Evolutionary conservation across 2,329 filamentous ascomycete genomes (phyloP).

Genomic region (Penicillium sp.): DNA sequence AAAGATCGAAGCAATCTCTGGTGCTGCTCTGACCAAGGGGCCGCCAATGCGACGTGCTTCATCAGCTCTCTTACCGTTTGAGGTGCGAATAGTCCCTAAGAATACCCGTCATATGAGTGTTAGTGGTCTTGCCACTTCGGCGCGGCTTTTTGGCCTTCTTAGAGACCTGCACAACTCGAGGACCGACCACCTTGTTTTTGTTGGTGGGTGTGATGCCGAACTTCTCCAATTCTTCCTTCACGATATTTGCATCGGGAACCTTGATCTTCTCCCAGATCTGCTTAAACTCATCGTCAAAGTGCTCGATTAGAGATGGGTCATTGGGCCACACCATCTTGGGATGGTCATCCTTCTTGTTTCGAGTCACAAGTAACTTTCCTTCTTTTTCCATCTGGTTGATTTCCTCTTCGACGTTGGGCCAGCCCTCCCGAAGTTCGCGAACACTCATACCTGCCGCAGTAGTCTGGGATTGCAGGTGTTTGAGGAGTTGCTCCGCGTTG

Average conservation of each 20-base stretch:
- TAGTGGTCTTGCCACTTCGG: constrained; percentile 76
- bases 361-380: constrained; percentile 78
- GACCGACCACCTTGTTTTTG: constrained; percentile 68
- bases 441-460: constrained; percentile 79
- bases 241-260: constrained; percentile 71
- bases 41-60: not conserved
- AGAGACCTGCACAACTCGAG: constrained; percentile 55
- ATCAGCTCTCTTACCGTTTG: constrained; percentile 33
- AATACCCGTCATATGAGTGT: constrained; percentile 80
- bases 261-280: constrained; percentile 78
- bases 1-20: not conserved
- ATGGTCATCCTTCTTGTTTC: constrained; percentile 88
- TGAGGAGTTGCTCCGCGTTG: constrained; percentile 72
- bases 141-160: constrained; percentile 75
- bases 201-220: constrained; percentile 82
- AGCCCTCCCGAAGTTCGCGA: constrained; percentile 93
- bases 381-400: constrained; percentile 75
- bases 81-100: constrained; percentile 69
- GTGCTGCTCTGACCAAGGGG: not conserved
- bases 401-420: constrained; percentile 77
- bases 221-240: constrained; percentile 72
- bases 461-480: constrained; percentile 75
- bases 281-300: constrained; percentile 79
- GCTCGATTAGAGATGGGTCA: constrained; percentile 71
- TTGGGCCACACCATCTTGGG: constrained; percentile 87